Base-by-base conservation (phyloP, 768 basidiomycete genomes). In the Tylopilus balloui region DNA sequence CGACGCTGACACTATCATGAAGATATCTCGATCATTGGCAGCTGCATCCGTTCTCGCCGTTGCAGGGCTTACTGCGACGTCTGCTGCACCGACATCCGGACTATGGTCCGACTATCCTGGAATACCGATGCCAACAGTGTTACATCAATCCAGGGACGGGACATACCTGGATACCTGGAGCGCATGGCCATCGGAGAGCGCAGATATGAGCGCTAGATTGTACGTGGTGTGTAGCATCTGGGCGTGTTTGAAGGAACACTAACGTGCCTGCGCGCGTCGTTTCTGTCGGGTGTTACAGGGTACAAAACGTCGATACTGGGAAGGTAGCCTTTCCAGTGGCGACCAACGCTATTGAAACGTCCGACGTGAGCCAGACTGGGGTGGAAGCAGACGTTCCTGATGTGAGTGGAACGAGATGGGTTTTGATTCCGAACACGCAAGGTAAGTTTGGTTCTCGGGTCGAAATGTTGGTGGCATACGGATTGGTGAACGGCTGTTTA, bases 101-200 rank as follows among this genome's bases (percentile, higher is more conserved):
- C 36, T 23, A 37, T 34, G 25, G 21, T 19, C 37, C 36, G 46
- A 39, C 29, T 4, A 47, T 6, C 2, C 13, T 19, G 17, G 39
- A n/a, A 42, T 37, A 37, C 52, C 48, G 48, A 51, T 19, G 37
- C 46, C 62, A 36, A 61, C 52, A 50, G 55, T 42, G 32, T 40
- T 44, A 36, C 25, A 42, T 23, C 40, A 50, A 42, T 27, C 42
- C 45, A 47, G 47, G 56, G 51, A 47, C 41, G 7, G 9, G 35
- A 42, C 45, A 21, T 28, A 53, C 54, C 34, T 58, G 45, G 47
- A 31, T 11, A 32, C 47, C 35, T 39, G 35, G 36, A 29, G 38
- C 14, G 24, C 27, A 35, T 27, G 43, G 39, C 45, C 55, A 39
- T 44, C 51, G 38, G 42, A 23, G 32, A 25, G 49, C 11, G 50